Conservation (phyloP, 768 basidiomycete genomes). For the Podaxis sp. region DNA sequence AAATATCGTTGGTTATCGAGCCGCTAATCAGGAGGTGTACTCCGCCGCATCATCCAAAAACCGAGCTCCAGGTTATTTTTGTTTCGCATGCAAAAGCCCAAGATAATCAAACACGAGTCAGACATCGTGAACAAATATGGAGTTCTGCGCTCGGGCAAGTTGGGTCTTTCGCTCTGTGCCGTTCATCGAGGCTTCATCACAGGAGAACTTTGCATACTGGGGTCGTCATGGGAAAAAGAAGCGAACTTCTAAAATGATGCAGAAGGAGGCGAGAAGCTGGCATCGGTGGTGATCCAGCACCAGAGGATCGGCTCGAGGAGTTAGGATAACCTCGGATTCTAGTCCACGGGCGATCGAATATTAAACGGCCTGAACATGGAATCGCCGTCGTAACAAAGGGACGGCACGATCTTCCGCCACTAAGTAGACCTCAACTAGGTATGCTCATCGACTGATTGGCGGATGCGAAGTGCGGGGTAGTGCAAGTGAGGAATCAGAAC, state of each 20-base stretch:
- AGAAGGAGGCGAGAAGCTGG: neutral
- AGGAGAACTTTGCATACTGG: neutral
- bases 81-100: neutral
- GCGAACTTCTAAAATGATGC: neutral
- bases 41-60: neutral
- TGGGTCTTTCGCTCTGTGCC: neutral
- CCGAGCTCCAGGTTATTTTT: neutral
- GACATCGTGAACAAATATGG: neutral
- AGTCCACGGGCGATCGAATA: neutral
- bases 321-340: neutral
- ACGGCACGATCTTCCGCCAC: neutral
- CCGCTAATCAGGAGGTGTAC: neutral
- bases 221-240: constrained; percentile 11
- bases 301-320: neutral
- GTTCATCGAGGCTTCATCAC: neutral
- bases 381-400: neutral
- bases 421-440: neutral
- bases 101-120: constrained; percentile 7
- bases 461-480: constrained; percentile 5
- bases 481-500: neutral
- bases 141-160: neutral
- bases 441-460: neutral
- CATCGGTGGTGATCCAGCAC: neutral
- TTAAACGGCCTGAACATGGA: neutral
- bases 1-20: neutral